Evolutionary conservation across 176 grass and related monocot genomes (phyloP).

Genomic region (Urochloa ruziziensis): DNA sequence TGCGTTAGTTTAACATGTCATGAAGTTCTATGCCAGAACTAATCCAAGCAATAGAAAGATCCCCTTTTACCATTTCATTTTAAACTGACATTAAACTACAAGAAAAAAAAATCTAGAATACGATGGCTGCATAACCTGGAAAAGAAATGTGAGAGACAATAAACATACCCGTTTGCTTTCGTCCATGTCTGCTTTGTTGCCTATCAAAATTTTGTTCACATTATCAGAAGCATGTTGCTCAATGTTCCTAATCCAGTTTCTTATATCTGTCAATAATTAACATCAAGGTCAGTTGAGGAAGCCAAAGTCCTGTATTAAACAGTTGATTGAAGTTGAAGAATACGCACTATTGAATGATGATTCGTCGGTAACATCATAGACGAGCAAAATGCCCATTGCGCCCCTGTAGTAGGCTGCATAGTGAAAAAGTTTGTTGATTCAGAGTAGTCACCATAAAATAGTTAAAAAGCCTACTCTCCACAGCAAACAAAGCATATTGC

Average conservation of each 20-base stretch:
- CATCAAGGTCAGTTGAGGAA: constrained; percentile 1
- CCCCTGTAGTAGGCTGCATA: constrained; percentile 53
- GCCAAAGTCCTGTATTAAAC: neutral
- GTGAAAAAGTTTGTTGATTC: neutral
- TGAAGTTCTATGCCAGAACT: neutral
- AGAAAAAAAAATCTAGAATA: neutral
- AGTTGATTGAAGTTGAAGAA: neutral
- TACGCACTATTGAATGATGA: constrained; percentile 48
- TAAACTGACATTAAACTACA: neutral
- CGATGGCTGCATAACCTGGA: neutral
- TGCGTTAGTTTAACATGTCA: neutral
- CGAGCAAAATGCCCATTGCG: constrained; percentile 59
- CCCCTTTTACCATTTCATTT: neutral
- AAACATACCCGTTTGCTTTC: constrained; percentile 62
- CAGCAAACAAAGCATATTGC: constrained; percentile 11
- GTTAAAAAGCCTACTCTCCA: neutral
- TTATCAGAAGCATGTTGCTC: constrained; percentile 67
- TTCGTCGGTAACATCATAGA: constrained; percentile 58
- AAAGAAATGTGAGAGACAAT: neutral
- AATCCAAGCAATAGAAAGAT: neutral
- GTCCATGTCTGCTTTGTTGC: constrained; percentile 70
- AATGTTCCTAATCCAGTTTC: constrained; percentile 58
- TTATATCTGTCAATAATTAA: constrained; percentile 36
- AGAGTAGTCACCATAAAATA: neutral
- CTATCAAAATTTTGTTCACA: constrained; percentile 66